Conservation (phyloP, 2,329 filamentous ascomycete species). For the Fusarium sp. region DNA sequence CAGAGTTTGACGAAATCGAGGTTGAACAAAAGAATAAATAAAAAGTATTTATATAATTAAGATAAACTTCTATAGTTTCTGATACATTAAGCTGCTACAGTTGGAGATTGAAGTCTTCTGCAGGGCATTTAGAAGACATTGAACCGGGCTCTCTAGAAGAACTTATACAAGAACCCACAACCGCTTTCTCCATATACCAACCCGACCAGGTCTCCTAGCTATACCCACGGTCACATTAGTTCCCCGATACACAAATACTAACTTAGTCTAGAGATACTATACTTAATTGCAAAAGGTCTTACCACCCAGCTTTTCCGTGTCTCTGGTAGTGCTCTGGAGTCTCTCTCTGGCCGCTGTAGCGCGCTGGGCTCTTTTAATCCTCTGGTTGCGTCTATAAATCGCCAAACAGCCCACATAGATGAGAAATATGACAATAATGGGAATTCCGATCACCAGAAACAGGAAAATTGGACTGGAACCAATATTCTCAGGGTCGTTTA, state of each 20-base stretch:
- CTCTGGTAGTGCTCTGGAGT: not conserved
- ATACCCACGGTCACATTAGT: too few relatives aligned
- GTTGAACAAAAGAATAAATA: not conserved
- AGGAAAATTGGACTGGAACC: not conserved
- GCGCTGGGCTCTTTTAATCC: not conserved
- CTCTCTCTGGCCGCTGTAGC: not conserved
- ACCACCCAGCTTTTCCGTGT: not conserved
- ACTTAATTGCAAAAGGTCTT: not conserved
- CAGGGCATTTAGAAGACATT: too few relatives aligned
- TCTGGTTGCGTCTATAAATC: constrained; percentile 3
- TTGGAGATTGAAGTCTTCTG: not conserved
- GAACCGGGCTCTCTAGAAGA: not conserved
- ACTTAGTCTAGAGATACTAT: fast-evolving
- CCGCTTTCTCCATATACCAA: not conserved
- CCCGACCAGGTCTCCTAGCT: not conserved
- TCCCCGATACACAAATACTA: not conserved
- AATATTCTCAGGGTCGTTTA: not conserved
- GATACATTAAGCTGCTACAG: too few relatives aligned
- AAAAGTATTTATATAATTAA: not conserved
- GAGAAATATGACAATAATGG: not conserved
- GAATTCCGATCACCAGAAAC: constrained; percentile 1
- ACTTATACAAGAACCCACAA: not conserved
- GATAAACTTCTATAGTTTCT: not conserved
- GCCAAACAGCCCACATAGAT: not conserved
- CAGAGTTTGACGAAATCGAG: not conserved